Evolutionary conservation across 2,329 filamentous ascomycete species (phyloP).

Genomic region (Nakataea oryzae): DNA sequence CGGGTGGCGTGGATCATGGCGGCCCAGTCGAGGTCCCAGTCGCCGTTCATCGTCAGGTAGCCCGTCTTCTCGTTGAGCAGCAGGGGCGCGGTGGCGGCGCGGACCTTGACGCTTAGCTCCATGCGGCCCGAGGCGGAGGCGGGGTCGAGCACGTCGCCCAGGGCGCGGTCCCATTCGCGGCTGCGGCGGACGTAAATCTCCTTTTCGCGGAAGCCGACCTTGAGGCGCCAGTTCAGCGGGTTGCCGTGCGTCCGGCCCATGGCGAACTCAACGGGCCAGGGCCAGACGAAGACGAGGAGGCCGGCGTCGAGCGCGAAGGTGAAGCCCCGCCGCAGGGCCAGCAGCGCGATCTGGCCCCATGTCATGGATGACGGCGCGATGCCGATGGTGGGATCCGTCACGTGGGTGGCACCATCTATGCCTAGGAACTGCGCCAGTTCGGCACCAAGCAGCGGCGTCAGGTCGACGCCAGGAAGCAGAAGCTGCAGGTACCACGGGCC

Average conservation of each 20-base stretch:
- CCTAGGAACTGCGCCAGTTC: not conserved
- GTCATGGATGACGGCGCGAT: conserved; percentile 33
- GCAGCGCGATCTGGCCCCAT: conserved; percentile 43
- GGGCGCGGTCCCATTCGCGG: conserved; percentile 52
- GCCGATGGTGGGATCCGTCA: conserved; percentile 57
- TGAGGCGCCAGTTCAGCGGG: conserved; percentile 64
- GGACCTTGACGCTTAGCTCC: conserved; percentile 46
- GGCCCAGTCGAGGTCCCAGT: conserved; percentile 82
- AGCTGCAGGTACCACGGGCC: conserved; percentile 64
- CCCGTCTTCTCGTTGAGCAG: conserved; percentile 70
- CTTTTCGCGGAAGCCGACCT: conserved; percentile 62
- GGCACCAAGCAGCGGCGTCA: not conserved
- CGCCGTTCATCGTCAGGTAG: conserved; percentile 72
- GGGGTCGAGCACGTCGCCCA: conserved; percentile 36
- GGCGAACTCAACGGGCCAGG: conserved; percentile 67
- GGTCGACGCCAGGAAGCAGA: conserved; percentile 18
- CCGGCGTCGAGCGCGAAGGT: conserved; percentile 67
- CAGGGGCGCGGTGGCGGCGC: conserved; percentile 57
- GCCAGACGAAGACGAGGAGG: conserved; percentile 56
- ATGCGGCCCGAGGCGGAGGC: conserved; percentile 37
- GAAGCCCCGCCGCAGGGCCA: conserved; percentile 47
- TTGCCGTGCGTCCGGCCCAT: conserved; percentile 45
- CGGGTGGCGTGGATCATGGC: conserved; percentile 66
- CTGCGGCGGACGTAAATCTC: conserved; percentile 78
- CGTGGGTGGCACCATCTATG: conserved; percentile 38